These are phyloP conservation scores for Pterocarpus macrocarpus DNA, from an alignment of 306 rosid genomes.

Conservation along the genomic window DNA sequence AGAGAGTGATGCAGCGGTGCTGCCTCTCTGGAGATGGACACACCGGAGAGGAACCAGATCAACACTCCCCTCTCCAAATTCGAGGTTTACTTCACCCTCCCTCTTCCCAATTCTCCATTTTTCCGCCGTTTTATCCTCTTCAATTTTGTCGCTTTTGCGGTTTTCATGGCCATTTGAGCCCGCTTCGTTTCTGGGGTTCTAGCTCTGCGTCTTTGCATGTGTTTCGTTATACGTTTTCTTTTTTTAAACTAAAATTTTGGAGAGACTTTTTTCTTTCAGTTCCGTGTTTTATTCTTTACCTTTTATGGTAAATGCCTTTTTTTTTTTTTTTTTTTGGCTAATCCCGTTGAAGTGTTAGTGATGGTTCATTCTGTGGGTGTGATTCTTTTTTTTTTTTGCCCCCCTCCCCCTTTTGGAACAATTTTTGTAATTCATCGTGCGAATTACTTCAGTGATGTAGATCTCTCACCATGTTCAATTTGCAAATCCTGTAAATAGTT, in stretches of 20 bases:
- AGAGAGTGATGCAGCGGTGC: conserved; percentile 41
- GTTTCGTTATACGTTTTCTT: not conserved
- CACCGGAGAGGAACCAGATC: conserved; percentile 88
- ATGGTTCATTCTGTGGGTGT: not conserved
- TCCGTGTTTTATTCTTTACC: not conserved
- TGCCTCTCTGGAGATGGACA: conserved; percentile 73
- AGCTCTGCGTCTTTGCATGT: conserved; percentile 44
- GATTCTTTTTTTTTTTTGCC: not conserved
- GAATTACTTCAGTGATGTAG: conserved; percentile 2
- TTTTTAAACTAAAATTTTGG: conserved; percentile 20
- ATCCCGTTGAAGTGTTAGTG: not conserved
- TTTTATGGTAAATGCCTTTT: not conserved
- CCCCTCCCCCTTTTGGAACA: not conserved
- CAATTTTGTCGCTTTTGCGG: conserved; percentile 3
- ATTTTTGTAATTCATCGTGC: not conserved
- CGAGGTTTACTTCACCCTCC: conserved; percentile 60
- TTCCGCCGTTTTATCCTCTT: not conserved
- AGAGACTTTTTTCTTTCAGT: not conserved
- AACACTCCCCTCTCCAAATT: conserved; percentile 63
- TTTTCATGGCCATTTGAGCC: not conserved
- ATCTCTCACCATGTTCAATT: conserved; percentile 29
- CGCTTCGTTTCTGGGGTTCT: conserved; percentile 8
- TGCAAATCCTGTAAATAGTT: not conserved
- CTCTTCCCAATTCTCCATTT: not conserved
- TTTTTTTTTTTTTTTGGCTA: not conserved